phyloP scores from a whole-genome alignment of 306 rosid species.

The Myrica gale region DNA sequence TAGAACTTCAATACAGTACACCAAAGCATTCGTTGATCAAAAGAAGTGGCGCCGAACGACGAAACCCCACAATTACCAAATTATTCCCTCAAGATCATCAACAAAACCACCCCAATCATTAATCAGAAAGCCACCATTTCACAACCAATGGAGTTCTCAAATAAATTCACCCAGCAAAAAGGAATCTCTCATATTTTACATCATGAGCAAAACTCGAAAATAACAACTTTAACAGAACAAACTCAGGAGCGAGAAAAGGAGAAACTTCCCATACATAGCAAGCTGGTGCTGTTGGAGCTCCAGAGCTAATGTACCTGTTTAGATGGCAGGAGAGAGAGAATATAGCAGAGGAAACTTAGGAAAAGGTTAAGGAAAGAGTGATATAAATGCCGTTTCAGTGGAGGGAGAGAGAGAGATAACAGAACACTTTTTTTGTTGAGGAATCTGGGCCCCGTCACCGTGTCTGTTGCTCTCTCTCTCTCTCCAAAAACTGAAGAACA shows the following conservation, averaged over 20 bases:
- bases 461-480: not conserved
- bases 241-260: conserved; percentile 9
- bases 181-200: conserved; percentile 3
- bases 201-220: conserved; percentile 25
- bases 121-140: not conserved
- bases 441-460: conserved; percentile 20
- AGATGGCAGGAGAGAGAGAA: conserved; percentile 15
- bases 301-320: not conserved
- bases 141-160: not conserved
- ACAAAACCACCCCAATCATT: conserved; percentile 16
- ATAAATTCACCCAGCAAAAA: not conserved
- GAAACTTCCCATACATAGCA: not conserved
- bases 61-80: conserved; percentile 19
- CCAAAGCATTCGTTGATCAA: conserved; percentile 40
- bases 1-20: conserved; percentile 32
- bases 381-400: conserved; percentile 47
- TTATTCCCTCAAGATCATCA: conserved; percentile 7
- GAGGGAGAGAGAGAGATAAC: conserved; percentile 6
- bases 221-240: conserved; percentile 11
- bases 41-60: conserved; percentile 13
- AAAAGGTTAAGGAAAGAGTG: conserved; percentile 49
- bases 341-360: conserved; percentile 44
- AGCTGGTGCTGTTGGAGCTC: not conserved
- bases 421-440: conserved; percentile 10
- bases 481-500: too few relatives aligned